Base-by-base conservation (phyloP, 2,329 filamentous ascomycete genomes). In the Cladosporium colombiae region DNA sequence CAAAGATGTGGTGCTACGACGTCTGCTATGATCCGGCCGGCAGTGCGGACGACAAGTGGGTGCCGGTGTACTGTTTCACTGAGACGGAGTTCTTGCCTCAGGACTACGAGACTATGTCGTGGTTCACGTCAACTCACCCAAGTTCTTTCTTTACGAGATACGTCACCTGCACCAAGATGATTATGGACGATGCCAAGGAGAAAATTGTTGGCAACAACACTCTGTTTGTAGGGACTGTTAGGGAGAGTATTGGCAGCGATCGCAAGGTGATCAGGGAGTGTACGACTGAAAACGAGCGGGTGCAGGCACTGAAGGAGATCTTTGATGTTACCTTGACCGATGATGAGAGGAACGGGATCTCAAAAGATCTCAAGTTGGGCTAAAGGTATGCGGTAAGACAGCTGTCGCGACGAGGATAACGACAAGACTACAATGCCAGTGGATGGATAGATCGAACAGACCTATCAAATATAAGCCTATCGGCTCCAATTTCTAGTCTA, bases 51-150 rank as follows among this genome's bases (percentile, higher is more conserved):
- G 66, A 72, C 72, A 69, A 75, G 21, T 93, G 89, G 86, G 79
- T 82, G 25, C 79, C 84, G 1, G 84, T 82, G 57, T 91, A 91
- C 74, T 85, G 83, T 67, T 93, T 92, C 74, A 83, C 84, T 1
- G 86, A 90, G 67, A 79, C 83, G 18, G 88, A 91, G 75, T 91
- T 89, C 74, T 74, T 86, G 37, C 83, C 82, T 4, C 75, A 79
- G 52, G 89, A 91, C 75, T 91, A 87, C 71, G 82, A 81, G 40
- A 79, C 88, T 6, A 81, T 89, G 79, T 90, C 86, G 74, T 85
- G 80, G 70, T 84, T 74, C 56, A 86, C 84, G 1, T 86, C 84
- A 68, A 81, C 80, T 53, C 79, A 77, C 64, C 75, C 78, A 25
- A 74, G 75, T 33, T 84, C 81, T 65, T 85, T 82, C 73, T 89